Base-by-base conservation (phyloP, 768 basidiomycete genomes). In the Kwoniella mangroviensis region DNA sequence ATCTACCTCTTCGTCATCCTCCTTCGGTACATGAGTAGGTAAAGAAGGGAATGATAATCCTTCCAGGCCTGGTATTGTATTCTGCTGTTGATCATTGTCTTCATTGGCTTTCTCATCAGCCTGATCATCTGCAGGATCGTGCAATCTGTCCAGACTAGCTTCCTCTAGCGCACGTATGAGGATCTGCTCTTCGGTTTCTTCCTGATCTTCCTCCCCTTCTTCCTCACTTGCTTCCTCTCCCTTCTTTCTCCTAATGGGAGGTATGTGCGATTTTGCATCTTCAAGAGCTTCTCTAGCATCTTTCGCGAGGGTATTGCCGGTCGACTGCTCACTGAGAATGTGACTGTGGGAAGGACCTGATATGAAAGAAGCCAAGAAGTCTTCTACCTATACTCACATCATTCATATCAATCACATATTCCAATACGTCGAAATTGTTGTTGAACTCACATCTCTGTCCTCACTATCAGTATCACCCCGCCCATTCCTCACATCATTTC, bases 381-480 rank as follows among this genome's bases (percentile, higher is more conserved):
- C 63, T 42, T 70, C 69, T 22, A 70, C 57, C 69, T 70, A 45
- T 9, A 22, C 26, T 15, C 19, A 17, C 43, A 68, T 10, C 17
- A 40, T 62, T 19, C 28, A 40, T 34, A 19, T 58, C 45, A 15
- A 24, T 9, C 10, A n/a, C 13, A 22, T 42, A 24, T 34, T 5
- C 12, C 28, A 13, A 43, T 6, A 42, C 12, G 34, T 34, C 17
- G 3, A 24, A 41, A 11, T 43, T 24, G 17, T 34, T 22, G 28
- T 28, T 5, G 10, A 42, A 71, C 76, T 62, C 55, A 78, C 76
- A 70, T 69, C 69, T 59, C 70, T 24, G 68, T 69, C 69, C 28
- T 49, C 45, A 49, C 12, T 15, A 13, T 19, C 65, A 41, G 63
- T 55, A 63, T 64, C 61, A 28, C 4, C 56, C 24, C 0, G 15